phyloP scores from a whole-genome alignment of 306 rosid species.

The Fagus crenata region DNA sequence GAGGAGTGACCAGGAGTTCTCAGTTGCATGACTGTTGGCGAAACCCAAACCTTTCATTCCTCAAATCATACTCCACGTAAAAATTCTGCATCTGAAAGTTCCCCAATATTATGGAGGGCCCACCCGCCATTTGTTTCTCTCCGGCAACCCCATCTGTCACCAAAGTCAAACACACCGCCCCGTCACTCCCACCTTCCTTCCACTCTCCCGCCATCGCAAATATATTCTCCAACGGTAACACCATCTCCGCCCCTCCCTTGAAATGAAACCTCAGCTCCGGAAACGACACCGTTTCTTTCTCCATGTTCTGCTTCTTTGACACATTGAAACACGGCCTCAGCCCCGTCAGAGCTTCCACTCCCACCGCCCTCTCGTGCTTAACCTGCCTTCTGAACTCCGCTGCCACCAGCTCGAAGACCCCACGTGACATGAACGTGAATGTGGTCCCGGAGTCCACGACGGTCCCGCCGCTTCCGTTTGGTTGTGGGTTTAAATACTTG shows the following conservation, averaged over 20 bases:
- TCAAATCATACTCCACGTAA: conserved; percentile 11
- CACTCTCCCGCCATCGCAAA: background rate
- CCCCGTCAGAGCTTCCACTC: background rate
- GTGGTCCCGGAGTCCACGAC: conserved; percentile 16
- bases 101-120: conserved; percentile 9
- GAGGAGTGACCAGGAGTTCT: background rate
- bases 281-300: background rate
- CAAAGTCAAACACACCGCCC: background rate
- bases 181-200: background rate
- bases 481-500: background rate
- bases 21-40: background rate
- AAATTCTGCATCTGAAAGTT: conserved; percentile 15
- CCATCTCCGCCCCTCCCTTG: conserved; percentile 19
- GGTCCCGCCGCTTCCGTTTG: background rate
- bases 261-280: conserved; percentile 10
- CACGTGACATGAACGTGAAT: conserved; percentile 13
- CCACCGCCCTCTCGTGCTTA: background rate
- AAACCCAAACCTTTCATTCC: conserved; percentile 4
- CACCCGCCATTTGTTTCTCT: background rate
- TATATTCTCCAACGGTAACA: background rate
- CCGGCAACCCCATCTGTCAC: conserved; percentile 1
- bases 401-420: background rate
- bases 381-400: background rate
- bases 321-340: conserved; percentile 3
- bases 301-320: background rate